phyloP scores from a whole-genome alignment of 2,329 filamentous ascomycete genomes.

The Penicillium sp. region DNA sequence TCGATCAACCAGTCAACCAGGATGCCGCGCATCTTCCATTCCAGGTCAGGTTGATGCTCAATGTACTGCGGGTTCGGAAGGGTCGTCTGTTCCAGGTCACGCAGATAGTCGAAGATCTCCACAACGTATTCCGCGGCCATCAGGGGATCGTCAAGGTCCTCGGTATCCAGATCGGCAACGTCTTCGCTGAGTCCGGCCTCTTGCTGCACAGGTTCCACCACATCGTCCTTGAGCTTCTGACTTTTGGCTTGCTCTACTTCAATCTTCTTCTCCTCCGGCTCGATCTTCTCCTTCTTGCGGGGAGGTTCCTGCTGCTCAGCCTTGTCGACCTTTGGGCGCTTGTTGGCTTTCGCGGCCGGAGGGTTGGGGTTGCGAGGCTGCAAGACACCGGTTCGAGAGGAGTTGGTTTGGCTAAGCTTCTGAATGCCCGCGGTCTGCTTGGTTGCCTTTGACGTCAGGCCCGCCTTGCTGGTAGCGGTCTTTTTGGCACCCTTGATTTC shows the following conservation, averaged over 20 bases:
- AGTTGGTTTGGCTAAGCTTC: slow-evolving; percentile 58
- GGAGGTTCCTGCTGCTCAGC: slow-evolving; percentile 59
- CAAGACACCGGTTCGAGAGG: slow-evolving; percentile 55
- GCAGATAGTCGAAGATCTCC: slow-evolving; percentile 95
- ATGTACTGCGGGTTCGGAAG: slow-evolving; percentile 94
- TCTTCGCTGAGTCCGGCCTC: slow-evolving; percentile 27
- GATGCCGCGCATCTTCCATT: slow-evolving; percentile 98
- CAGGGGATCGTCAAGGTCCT: slow-evolving; percentile 86
- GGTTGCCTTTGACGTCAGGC: slow-evolving; percentile 70
- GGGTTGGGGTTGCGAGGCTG: slow-evolving; percentile 56
- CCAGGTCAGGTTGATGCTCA: slow-evolving; percentile 85
- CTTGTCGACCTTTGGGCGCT: slow-evolving; percentile 56
- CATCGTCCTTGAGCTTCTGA: slow-evolving; percentile 11
- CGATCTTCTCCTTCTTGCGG: slow-evolving; percentile 55
- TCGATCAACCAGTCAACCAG: slow-evolving; percentile 97
- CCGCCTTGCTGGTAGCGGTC: slow-evolving; percentile 54
- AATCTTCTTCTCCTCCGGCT: background rate
- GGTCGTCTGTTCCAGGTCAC: slow-evolving; percentile 71
- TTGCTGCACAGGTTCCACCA: slow-evolving; percentile 31
- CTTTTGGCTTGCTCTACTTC: slow-evolving; percentile 17
- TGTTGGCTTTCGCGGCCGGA: slow-evolving; percentile 52
- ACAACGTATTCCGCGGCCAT: slow-evolving; percentile 98
- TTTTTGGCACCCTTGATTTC: slow-evolving; percentile 65
- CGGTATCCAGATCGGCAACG: slow-evolving; percentile 64
- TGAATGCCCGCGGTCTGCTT: slow-evolving; percentile 73